Conservation (phyloP, 2,329 filamentous ascomycete genomes). For the Talaromyces sp. region DNA sequence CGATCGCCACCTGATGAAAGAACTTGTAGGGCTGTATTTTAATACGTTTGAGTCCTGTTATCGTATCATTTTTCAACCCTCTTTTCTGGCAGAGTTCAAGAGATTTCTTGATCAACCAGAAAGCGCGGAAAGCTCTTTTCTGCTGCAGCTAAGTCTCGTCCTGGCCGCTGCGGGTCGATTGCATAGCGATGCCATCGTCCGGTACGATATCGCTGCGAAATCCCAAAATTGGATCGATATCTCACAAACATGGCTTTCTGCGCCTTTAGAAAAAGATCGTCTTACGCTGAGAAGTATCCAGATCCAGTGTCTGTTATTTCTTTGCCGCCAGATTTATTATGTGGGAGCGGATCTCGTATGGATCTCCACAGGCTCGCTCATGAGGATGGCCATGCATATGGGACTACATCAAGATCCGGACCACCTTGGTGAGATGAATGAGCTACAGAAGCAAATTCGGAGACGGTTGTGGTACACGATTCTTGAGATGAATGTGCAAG, state of each 20-base stretch:
- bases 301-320: conserved; percentile 32
- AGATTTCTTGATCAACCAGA: conserved; percentile 42
- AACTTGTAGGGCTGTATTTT: conserved; percentile 53
- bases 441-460: conserved; percentile 28
- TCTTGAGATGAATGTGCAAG: conserved; percentile 32
- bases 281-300: conserved; percentile 27
- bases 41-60: conserved; percentile 53
- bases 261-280: conserved; percentile 28
- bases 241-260: conserved; percentile 28
- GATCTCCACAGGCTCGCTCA: conserved; percentile 32
- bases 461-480: conserved; percentile 36
- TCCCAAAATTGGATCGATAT: conserved; percentile 39
- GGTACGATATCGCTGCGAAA: conserved; percentile 35
- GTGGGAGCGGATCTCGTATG: conserved; percentile 36
- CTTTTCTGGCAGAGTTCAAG: conserved; percentile 55
- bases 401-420: conserved; percentile 34
- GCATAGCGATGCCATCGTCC: conserved; percentile 51
- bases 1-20: conserved; percentile 30
- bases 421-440: conserved; percentile 19
- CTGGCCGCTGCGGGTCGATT: conserved; percentile 54
- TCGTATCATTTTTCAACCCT: conserved; percentile 56
- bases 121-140: conserved; percentile 41
- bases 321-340: conserved; percentile 31
- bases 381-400: conserved; percentile 30
- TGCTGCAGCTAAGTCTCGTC: conserved; percentile 56